phyloP scores from a whole-genome alignment of 257 asterid species.

The Penstemon davidsonii region DNA sequence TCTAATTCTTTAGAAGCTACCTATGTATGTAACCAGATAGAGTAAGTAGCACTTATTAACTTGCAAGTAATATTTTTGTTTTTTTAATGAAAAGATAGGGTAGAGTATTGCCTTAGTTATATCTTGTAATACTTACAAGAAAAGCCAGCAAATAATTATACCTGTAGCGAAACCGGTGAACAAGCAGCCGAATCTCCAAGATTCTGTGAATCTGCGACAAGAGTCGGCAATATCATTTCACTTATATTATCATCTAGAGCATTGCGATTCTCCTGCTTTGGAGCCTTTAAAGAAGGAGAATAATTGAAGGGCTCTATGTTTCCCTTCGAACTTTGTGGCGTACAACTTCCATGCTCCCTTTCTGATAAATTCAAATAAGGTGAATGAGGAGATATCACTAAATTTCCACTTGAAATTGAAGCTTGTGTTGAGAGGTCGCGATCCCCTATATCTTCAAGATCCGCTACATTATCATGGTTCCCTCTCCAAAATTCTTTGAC shows the following conservation, averaged over 20 bases:
- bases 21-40: background rate
- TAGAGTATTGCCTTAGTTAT: background rate
- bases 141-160: constrained; percentile 23
- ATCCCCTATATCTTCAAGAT: constrained; percentile 17
- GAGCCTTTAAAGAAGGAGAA: constrained; percentile 26
- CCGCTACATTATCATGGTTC: background rate
- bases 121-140: constrained; percentile 1
- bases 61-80: background rate
- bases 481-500: constrained; percentile 23
- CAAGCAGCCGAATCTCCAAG: constrained; percentile 7
- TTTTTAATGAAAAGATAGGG: background rate
- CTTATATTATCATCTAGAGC: constrained; percentile 12
- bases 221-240: constrained; percentile 9
- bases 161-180: constrained; percentile 27
- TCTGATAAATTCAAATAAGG: constrained; percentile 18
- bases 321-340: constrained; percentile 17
- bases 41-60: background rate
- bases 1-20: background rate
- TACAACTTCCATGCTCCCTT: constrained; percentile 7
- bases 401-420: background rate
- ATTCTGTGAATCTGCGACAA: constrained; percentile 22
- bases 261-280: constrained; percentile 18
- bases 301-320: constrained; percentile 12
- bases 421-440: constrained; percentile 3
- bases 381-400: constrained; percentile 8